Base-by-base conservation (phyloP, 2,329 filamentous ascomycete genomes). In the Amphichorda felina region DNA sequence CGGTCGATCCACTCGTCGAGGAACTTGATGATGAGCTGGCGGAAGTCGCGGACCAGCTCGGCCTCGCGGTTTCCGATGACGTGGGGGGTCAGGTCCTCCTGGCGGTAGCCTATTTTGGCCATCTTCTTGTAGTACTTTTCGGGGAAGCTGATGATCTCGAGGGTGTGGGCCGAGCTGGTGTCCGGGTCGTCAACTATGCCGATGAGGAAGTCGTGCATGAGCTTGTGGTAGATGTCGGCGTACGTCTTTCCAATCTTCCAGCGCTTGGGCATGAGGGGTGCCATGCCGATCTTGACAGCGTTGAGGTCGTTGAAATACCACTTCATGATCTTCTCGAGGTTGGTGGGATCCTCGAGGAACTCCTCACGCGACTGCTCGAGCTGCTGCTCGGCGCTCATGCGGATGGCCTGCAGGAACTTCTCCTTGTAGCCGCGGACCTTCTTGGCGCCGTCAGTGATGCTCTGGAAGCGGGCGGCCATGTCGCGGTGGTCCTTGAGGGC, bases 261-360 rank as follows among this genome's bases (percentile, higher is more conserved):
- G 57, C 91, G 94, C 60, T 84, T 89, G 8, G 93, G 91, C 75
- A 95, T 88, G 36, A 98, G 68, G 19, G 76, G 75, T 40, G 82
- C 75, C 84, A 98, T 94, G 50, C 91, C 89, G 42, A 93, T 72
- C 57, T 89, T 87, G 51, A 95, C 89, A 4, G 86, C 87, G 57
- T 93, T 94, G 26, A 98, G 72, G 55, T 98, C 89, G 61, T 96
- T 95, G 64, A 96, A 98, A 60, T 79, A 98, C 91, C 91, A 98
- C 50, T 83, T 83, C 60, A 94, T 75, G 44, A 75, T 78, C 64
- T 94, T 94, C 43, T 93, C 84, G 32, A 98, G 68, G 48, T 75
- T 77, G 34, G 79, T 72, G 0, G 91, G 84, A 50, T 96, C 86
- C 26, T 81, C 82, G 36, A 89, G 61, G 55, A 98, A 96, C 32